phyloP scores from a whole-genome alignment of 805 yeast species.

The Candida krabiensis region DNA sequence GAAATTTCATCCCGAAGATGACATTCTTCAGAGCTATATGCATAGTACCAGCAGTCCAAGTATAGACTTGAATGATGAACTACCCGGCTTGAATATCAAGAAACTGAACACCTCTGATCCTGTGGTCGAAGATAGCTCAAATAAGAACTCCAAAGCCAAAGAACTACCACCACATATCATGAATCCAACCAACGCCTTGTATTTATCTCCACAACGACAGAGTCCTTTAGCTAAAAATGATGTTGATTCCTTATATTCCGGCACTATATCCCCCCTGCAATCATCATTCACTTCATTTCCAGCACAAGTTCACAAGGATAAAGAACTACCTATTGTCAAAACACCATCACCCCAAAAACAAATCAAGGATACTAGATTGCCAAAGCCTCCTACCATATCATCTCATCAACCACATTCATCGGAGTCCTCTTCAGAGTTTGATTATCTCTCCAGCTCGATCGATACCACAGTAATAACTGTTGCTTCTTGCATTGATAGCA shows the following conservation, averaged over 20 bases:
- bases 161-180: neutral
- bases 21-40: slow-evolving; percentile 10
- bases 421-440: slow-evolving; percentile 24
- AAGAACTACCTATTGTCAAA: slow-evolving; percentile 5
- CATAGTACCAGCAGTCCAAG: neutral
- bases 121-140: neutral
- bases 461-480: slow-evolving; percentile 32
- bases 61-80: slow-evolving; percentile 1
- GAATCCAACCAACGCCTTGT: neutral
- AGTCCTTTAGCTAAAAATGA: slow-evolving; percentile 4
- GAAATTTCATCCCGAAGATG: slow-evolving; percentile 1
- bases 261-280: slow-evolving; percentile 4
- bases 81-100: slow-evolving; percentile 11
- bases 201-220: neutral
- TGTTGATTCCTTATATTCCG: slow-evolving; percentile 13
- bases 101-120: neutral
- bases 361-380: neutral
- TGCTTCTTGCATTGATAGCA: slow-evolving; percentile 31
- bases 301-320: neutral
- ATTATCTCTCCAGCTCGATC: slow-evolving; percentile 29
- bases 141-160: neutral
- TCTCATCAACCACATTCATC: slow-evolving; percentile 19
- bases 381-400: neutral
- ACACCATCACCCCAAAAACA: slow-evolving; percentile 16
- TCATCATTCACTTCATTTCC: neutral